Evolutionary conservation across 768 basidiomycete genomes (phyloP).

Genomic region (Hericium erinaceus): DNA sequence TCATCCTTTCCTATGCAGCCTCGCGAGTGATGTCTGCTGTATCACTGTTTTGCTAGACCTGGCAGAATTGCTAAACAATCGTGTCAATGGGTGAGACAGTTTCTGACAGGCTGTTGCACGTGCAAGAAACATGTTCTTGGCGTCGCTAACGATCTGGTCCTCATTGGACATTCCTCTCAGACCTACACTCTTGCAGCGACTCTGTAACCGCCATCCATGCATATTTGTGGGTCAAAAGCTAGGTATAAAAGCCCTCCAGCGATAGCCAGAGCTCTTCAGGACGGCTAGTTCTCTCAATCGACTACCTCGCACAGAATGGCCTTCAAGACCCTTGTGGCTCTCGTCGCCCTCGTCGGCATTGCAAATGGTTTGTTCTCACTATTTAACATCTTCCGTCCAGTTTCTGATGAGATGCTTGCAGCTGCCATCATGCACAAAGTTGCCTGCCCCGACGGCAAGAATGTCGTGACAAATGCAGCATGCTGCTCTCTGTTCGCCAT

Average conservation of each 20-base stretch:
- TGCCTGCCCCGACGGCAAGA: conserved; percentile 23
- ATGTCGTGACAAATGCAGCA: conserved; percentile 20
- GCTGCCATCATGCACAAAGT: conserved; percentile 15
- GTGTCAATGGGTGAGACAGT: too few species aligned
- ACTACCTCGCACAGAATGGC: conserved; percentile 11
- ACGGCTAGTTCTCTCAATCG: neutral
- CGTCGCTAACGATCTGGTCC: too few species aligned
- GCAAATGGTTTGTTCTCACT: conserved; percentile 9
- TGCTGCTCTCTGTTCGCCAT: conserved; percentile 25
- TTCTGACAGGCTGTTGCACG: too few species aligned
- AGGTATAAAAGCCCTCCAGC: neutral
- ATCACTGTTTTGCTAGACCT: too few species aligned
- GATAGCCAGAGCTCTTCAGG: neutral
- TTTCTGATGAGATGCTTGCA: neutral
- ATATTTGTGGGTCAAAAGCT: neutral
- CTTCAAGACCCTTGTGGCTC: conserved; percentile 14
- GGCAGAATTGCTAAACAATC: too few species aligned
- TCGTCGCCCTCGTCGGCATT: conserved; percentile 7
- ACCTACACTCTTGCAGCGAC: too few species aligned
- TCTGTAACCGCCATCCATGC: neutral
- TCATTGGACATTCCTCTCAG: too few species aligned
- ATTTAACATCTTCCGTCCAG: neutral
- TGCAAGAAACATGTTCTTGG: too few species aligned
- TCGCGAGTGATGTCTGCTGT: too few species aligned
- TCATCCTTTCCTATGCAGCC: too few species aligned